Base-by-base conservation (phyloP, 2,329 filamentous ascomycete species). In the Lachnellula subtilissima region DNA sequence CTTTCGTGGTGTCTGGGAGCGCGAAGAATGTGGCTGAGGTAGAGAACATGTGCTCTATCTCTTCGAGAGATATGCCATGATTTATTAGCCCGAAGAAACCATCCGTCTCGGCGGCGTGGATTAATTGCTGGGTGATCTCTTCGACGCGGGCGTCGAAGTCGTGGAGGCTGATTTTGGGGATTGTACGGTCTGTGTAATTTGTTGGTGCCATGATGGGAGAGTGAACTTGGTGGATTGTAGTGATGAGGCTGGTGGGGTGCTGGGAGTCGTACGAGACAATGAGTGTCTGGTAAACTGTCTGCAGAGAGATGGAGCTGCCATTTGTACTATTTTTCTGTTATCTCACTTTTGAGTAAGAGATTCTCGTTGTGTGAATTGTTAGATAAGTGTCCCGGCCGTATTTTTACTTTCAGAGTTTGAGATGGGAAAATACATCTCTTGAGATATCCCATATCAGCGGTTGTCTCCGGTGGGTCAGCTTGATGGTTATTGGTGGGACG, bases 61-160 rank as follows among this genome's bases (percentile, higher is more conserved):
- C 75, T 14, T 70, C 60, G 32, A 70, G 51, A 5, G 70, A 43
- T 56, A 72, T 57, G 69, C 73, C 65, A 56, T 83, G 81, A 62
- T 83, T 74, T 19, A 76, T 70, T 2, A 84, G 62, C 23, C 74
- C 77, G 68, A 85, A 85, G 73, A 85, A 84, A 8, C 82, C 81
- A 40, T 78, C 77, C 6, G 80, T 81, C 60, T 83, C 79, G 0
- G 82, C 78, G 4, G 82, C 81, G 36, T 75, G 56, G 58, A 80
- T 71, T 7, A 84, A 72, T 58, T 83, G 68, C 1, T 65, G 53
- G 0, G 80, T 82, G 61, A 85, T 83, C 45, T 78, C 73, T 52
- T 79, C 74, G 61, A 81, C 75, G 46, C 81, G 76, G n/a, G 65
- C 62, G 32, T 76, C 72, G 62, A 82, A 23, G 48, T 23, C 19